These are phyloP conservation scores for Crithidia fasciculata DNA, from an alignment of 208 protist species.

Conservation along the genomic window DNA sequence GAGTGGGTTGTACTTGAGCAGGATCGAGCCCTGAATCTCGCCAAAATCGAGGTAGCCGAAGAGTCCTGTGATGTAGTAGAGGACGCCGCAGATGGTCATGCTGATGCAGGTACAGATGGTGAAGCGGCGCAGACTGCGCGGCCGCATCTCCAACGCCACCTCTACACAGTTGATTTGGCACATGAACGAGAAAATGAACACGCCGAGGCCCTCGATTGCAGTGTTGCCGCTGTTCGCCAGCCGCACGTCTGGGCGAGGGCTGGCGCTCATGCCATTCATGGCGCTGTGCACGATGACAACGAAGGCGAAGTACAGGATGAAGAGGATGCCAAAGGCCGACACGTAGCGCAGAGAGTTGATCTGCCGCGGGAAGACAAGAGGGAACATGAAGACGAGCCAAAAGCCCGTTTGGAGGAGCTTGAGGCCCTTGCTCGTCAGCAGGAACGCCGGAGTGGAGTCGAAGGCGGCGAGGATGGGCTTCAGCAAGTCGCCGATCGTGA, in stretches of 20 bases:
- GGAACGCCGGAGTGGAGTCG: slow-evolving; percentile 20
- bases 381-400: slow-evolving; percentile 60
- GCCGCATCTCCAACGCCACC: slow-evolving; percentile 46
- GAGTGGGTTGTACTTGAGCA: slow-evolving; percentile 66
- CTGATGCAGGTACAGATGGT: slow-evolving; percentile 28
- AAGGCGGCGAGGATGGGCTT: slow-evolving; percentile 30
- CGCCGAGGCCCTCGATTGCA: slow-evolving; percentile 39
- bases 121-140: slow-evolving; percentile 29
- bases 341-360: slow-evolving; percentile 75
- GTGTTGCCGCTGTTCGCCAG: slow-evolving; percentile 35
- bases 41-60: slow-evolving; percentile 79
- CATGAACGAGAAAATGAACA: slow-evolving; percentile 66
- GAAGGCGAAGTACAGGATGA: slow-evolving; percentile 61
- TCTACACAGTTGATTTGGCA: slow-evolving; percentile 64
- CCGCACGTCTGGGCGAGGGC: slow-evolving; percentile 5
- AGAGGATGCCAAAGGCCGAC: slow-evolving; percentile 47
- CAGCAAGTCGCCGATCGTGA: slow-evolving; percentile 55
- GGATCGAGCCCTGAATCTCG: slow-evolving; percentile 38
- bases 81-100: slow-evolving; percentile 47
- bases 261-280: slow-evolving; percentile 38
- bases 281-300: slow-evolving; percentile 52
- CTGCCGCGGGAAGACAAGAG: slow-evolving; percentile 47
- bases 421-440: slow-evolving; percentile 14
- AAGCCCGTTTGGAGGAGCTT: slow-evolving; percentile 30
- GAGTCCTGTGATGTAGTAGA: slow-evolving; percentile 63